phyloP scores from a whole-genome alignment of 2,329 filamentous ascomycete genomes.

The Calonectria montana region DNA sequence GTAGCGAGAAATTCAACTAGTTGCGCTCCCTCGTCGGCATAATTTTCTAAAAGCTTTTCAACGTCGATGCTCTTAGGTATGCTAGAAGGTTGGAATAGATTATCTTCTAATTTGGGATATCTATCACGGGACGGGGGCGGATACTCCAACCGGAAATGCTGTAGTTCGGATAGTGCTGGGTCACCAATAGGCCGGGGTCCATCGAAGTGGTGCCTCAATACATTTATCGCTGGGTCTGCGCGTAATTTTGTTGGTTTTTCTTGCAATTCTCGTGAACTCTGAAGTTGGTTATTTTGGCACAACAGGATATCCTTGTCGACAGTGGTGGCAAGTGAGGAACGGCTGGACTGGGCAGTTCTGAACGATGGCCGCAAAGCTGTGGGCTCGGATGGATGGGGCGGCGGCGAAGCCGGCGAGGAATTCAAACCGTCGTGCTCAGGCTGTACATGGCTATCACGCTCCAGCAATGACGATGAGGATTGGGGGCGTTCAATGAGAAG shows the following conservation, averaged over 20 bases:
- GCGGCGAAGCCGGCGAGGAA: constrained; percentile 7
- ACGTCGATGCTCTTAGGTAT: constrained; percentile 19
- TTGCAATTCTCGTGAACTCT: background rate
- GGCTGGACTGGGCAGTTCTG: background rate
- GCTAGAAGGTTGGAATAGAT: background rate
- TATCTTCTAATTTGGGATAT: constrained; percentile 18
- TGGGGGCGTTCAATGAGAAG: constrained; percentile 29
- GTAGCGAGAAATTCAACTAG: constrained; percentile 15
- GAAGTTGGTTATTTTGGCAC: background rate
- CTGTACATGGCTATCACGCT: background rate
- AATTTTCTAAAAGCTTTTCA: constrained; percentile 13
- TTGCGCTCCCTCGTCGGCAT: constrained; percentile 19
- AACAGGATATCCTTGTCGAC: background rate
- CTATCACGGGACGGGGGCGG: constrained; percentile 24
- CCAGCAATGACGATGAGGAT: background rate
- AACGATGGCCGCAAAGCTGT: constrained; percentile 13
- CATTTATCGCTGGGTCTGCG: background rate
- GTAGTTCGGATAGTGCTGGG: background rate
- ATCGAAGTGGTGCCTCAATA: constrained; percentile 16
- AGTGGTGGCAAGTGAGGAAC: constrained; percentile 17
- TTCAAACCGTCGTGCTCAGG: background rate
- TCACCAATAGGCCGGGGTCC: constrained; percentile 7
- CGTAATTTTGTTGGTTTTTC: background rate
- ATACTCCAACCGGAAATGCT: constrained; percentile 15
- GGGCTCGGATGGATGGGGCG: background rate